Percentiles rank a stretch among this genome's conserved stretches.
Conservation (phyloP, 1,284 basidiomycete genomes). For the Hemileccinum hortonii region DNA sequence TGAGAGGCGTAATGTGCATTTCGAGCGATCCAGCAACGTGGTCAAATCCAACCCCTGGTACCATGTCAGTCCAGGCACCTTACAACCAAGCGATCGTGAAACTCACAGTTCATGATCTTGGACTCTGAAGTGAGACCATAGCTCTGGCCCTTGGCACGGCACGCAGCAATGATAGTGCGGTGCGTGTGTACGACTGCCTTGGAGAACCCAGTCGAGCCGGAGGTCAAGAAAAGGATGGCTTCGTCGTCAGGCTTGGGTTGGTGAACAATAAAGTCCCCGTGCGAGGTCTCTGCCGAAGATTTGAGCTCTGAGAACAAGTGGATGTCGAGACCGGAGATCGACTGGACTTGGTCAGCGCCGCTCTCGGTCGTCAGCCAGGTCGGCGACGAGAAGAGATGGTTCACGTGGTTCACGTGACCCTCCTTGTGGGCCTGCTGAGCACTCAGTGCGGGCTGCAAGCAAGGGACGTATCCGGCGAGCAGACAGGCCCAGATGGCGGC, state of each 20-base stretch:
- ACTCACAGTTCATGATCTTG: slow-evolving; percentile 27
- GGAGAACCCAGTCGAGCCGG: slow-evolving; percentile 36
- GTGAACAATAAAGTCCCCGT: background rate
- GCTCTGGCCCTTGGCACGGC: slow-evolving; percentile 18
- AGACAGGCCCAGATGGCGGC: slow-evolving; percentile 34
- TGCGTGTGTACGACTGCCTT: slow-evolving; percentile 37
- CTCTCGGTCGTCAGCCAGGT: slow-evolving; percentile 33
- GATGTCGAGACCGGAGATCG: slow-evolving; percentile 30
- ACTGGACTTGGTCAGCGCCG: slow-evolving; percentile 30
- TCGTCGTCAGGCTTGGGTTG: slow-evolving; percentile 23
- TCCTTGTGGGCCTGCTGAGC: slow-evolving; percentile 35
- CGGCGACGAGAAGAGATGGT: slow-evolving; percentile 27
- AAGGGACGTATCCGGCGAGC: slow-evolving; percentile 7
- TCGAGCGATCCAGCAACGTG: slow-evolving; percentile 38
- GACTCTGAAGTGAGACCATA: slow-evolving; percentile 28
- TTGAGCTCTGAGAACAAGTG: slow-evolving; percentile 28
- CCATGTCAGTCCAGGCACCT: background rate
- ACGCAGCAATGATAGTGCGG: slow-evolving; percentile 29
- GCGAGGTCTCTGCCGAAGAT: slow-evolving; percentile 9
- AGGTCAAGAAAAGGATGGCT: slow-evolving; percentile 32
- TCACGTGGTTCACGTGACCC: slow-evolving; percentile 30
- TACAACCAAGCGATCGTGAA: background rate
- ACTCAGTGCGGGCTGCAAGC: slow-evolving; percentile 33
- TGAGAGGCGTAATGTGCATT: slow-evolving; percentile 30
- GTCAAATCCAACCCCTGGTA: slow-evolving; percentile 37